Base-by-base conservation (phyloP, 176 grass and related monocot species). In the Hyparrhenia diplandra region DNA sequence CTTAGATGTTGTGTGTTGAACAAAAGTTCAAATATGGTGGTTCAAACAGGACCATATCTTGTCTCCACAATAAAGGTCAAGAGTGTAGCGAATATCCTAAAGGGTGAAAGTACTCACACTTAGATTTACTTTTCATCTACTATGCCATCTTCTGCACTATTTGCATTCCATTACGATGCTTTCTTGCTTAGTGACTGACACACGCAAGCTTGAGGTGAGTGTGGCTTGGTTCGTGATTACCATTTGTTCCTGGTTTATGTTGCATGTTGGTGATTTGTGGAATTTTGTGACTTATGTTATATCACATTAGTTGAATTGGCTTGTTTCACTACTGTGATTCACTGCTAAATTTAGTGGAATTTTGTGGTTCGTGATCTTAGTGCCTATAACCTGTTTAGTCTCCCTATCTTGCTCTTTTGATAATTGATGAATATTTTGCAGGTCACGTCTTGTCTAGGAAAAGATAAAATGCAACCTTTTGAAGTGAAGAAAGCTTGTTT, bases 401-500 rank as follows among this genome's bases (percentile, higher is more conserved):
- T 29, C 31, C 9, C 5, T 11, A 34, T 51, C 31, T 70, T 2
- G 13, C 61, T 64, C 27, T 46, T 29, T 20, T 61, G 5, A 58
- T 51, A 87, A 71, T 81, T 43, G 47, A 21, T 34, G 49, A 23
- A 64, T 84, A 45, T 85, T 32, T 68, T 87, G 74, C 85, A 98
- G 88, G 59, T 73, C 57, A 67, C 76, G 24, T 46, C 67, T 80
- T 81, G 23, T 58, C 73, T 71, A 51, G 88, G 64, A 46, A 87
- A 64, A 62, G 27, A 78, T 65, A 89, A 90, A 42, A 84, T 93
- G 84, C 82, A 82, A 12, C 81, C 78, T 73, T 89, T 83, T 71
- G 92, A 93, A 77, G 90, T 89, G 83, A 91, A 91, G 85, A 82
- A 87, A 77, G 89, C 81, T 75, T 90, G 94, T 80, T 74, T 94